A percentile compares a stretch with the other conserved stretches of the same genome.
These are phyloP conservation scores for Fonsecaea multimorphosa DNA, from an alignment of 2,329 filamentous ascomycete genomes.

Conservation along the genomic window DNA sequence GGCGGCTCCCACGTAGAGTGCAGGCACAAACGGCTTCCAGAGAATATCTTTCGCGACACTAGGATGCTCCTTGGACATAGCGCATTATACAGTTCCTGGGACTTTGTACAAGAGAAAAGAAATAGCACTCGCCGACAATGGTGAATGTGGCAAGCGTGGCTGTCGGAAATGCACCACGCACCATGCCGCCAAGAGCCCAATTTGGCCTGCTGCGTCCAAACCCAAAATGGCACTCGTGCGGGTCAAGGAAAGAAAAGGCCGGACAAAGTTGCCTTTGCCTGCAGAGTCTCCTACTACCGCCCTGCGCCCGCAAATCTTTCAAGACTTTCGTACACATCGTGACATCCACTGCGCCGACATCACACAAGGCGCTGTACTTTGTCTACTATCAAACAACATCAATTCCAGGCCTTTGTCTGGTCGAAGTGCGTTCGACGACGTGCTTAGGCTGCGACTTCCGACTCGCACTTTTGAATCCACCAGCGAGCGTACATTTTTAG, in stretches of 20 bases:
- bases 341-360: constrained; percentile 15
- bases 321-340: constrained; percentile 16
- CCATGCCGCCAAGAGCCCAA: constrained; percentile 18
- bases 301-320: constrained; percentile 15
- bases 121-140: too few species aligned
- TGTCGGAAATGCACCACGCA: background rate
- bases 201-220: constrained; percentile 10
- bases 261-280: constrained; percentile 4
- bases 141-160: background rate
- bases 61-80: constrained; percentile 1
- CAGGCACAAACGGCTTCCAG: constrained; percentile 41
- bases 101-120: background rate
- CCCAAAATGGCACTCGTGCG: constrained; percentile 13
- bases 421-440: constrained; percentile 14
- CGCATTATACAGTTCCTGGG: background rate
- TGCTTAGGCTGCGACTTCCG: constrained; percentile 10
- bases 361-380: constrained; percentile 6
- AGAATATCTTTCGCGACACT: background rate
- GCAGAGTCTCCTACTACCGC: constrained; percentile 16
- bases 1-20: constrained; percentile 65
- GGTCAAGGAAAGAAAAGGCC: constrained; percentile 16
- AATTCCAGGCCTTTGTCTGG: constrained; percentile 5
- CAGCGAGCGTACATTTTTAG: constrained; percentile 24
- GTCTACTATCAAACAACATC: constrained; percentile 5
- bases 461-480: constrained; percentile 6